phyloP scores from a whole-genome alignment of 2,329 filamentous ascomycete genomes.

The Sarocladium kiliense region DNA sequence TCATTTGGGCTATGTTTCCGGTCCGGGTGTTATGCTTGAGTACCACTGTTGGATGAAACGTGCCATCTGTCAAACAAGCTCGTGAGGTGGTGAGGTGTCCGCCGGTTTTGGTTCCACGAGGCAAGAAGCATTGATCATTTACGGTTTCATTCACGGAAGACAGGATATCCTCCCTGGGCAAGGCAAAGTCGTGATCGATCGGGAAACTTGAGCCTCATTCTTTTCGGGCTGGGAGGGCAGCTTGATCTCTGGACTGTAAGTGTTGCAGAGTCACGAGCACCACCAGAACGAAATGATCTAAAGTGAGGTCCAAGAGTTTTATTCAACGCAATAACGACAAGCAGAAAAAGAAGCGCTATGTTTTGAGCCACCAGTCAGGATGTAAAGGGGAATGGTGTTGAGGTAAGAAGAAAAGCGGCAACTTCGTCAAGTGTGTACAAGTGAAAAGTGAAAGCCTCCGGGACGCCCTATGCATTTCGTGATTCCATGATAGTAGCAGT shows the following conservation, averaged over 20 bases:
- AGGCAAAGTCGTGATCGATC: too few relatives aligned
- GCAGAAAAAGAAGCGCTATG: background rate
- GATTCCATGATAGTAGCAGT: background rate
- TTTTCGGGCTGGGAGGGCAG: too few relatives aligned
- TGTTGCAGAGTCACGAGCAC: too few relatives aligned
- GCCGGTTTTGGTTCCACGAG: background rate
- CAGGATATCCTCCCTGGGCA: too few relatives aligned
- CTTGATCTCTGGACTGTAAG: too few relatives aligned
- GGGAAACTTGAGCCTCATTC: too few relatives aligned
- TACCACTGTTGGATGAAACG: background rate
- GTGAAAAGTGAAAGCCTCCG: background rate
- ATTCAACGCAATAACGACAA: background rate
- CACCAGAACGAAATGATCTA: too few relatives aligned
- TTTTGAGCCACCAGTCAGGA: background rate
- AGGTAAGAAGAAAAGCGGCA: too few relatives aligned
- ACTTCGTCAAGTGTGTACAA: too few relatives aligned
- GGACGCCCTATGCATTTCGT: conserved; percentile 3
- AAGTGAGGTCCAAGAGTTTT: too few relatives aligned
- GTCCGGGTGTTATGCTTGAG: background rate
- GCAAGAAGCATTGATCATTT: background rate
- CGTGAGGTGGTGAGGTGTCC: background rate
- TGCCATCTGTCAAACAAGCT: background rate
- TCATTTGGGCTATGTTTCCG: background rate
- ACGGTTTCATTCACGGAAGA: background rate
- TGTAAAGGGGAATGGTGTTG: background rate